Evolutionary conservation across 768 basidiomycete genomes (phyloP).

Genomic region (Austroboletus festivus): DNA sequence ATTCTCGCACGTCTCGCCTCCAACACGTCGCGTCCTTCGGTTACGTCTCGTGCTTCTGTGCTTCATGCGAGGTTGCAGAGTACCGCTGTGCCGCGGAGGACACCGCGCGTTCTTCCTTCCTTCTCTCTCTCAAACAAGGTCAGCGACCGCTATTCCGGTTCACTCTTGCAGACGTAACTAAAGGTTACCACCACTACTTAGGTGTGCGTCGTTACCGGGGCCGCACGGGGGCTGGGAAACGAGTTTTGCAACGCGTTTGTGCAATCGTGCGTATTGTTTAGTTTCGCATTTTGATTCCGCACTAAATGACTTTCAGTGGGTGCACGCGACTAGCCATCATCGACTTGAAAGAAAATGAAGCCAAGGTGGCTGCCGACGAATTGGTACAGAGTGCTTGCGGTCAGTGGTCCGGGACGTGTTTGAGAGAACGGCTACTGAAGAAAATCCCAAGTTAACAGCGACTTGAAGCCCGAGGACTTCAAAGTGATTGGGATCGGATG

Average conservation of each 20-base stretch:
- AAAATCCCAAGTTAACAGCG: slow-evolving; percentile 49
- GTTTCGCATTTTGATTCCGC: neutral
- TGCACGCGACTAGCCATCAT: slow-evolving; percentile 78
- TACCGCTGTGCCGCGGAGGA: slow-evolving; percentile 19
- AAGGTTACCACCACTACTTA: slow-evolving; percentile 38
- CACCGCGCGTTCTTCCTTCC: slow-evolving; percentile 57
- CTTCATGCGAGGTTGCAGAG: slow-evolving; percentile 25
- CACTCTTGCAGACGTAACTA: neutral
- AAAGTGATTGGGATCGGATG: slow-evolving; percentile 76
- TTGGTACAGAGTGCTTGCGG: slow-evolving; percentile 55
- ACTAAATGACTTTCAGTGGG: slow-evolving; percentile 48
- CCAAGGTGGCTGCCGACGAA: slow-evolving; percentile 64
- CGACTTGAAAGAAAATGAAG: slow-evolving; percentile 74
- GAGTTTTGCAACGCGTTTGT: slow-evolving; percentile 90
- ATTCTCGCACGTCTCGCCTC: slow-evolving; percentile 27
- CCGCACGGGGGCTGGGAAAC: slow-evolving; percentile 85
- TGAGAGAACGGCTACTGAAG: slow-evolving; percentile 28
- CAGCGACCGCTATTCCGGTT: slow-evolving; percentile 2
- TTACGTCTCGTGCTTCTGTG: slow-evolving; percentile 9
- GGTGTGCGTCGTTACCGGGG: slow-evolving; percentile 93
- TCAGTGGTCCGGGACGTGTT: slow-evolving; percentile 28
- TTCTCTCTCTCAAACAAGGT: slow-evolving; percentile 84
- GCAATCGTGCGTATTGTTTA: slow-evolving; percentile 58
- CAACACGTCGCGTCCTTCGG: slow-evolving; percentile 8
- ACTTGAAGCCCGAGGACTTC: slow-evolving; percentile 52